A percentile compares a stretch with the other conserved stretches of the same genome.
Evolutionary conservation across 495 filamentous ascomycete genomes (phyloP).

Genomic region (Trichocladium antarcticum): DNA sequence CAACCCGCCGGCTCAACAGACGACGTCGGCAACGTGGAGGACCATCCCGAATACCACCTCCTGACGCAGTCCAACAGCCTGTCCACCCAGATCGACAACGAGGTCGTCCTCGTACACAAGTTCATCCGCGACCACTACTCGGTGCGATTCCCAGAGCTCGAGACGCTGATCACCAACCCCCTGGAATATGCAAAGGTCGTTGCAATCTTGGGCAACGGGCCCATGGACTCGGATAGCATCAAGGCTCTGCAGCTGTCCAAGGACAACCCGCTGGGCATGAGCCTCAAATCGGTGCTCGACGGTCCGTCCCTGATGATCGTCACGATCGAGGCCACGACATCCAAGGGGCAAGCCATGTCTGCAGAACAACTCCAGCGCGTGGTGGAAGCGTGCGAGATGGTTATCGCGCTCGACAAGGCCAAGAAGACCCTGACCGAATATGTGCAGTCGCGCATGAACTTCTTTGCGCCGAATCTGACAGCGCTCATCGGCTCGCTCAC

Average conservation of each 20-base stretch:
- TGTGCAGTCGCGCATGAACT: conserved; percentile 92
- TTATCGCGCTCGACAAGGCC: conserved; percentile 72
- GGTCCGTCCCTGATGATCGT: conserved; percentile 90
- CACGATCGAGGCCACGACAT: conserved; percentile 87
- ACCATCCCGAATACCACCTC: conserved; percentile 77
- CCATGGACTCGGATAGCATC: conserved; percentile 74
- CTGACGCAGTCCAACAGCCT: conserved; percentile 73
- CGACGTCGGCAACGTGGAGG: conserved; percentile 62
- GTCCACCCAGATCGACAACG: conserved; percentile 80
- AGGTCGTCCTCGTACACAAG: conserved; percentile 90
- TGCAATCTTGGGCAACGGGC: conserved; percentile 83
- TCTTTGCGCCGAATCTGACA: conserved; percentile 94
- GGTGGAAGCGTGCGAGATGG: conserved; percentile 72
- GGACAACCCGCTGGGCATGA: conserved; percentile 62
- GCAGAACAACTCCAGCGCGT: conserved; percentile 64
- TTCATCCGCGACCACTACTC: conserved; percentile 93
- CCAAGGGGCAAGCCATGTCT: conserved; percentile 65
- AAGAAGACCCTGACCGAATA: conserved; percentile 84
- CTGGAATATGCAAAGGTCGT: conserved; percentile 95
- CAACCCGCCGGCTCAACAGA: conserved; percentile 52
- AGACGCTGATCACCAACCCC: conserved; percentile 81
- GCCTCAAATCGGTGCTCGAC: conserved; percentile 70
- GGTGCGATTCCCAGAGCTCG: conserved; percentile 86
- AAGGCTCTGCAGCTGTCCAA: conserved; percentile 58
- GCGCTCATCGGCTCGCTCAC: conserved; percentile 87